Base-by-base conservation (phyloP, 177 flowering plant species). In the Vitis hybrid region DNA sequence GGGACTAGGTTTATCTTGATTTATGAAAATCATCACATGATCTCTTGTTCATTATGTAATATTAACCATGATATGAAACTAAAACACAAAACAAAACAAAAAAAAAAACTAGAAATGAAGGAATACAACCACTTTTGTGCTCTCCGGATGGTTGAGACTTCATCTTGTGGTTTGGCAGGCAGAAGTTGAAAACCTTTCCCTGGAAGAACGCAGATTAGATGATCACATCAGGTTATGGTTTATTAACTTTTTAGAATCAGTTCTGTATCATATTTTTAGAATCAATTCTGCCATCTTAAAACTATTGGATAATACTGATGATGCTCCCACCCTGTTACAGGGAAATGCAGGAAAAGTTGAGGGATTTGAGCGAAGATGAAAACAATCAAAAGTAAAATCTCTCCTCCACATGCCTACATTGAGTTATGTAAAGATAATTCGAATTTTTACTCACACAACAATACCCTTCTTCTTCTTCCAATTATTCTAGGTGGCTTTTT, bases 121-220 rank as follows among this genome's bases (percentile, higher is more conserved):
- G 12, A 11, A 6, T 12, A 14, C 15, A 14, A 15, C 17, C 12
- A 12, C n/a, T 15, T 32, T 54, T 40, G 65, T 40, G 3, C 49
- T 12, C 26, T 32, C 69, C 72, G n/a, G 18, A 23, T 15, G n/a
- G 8, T 9, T 5, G 9, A 15, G 64, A 48, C 13, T 55, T 69
- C 23, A 70, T 73, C 34, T 66, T 55, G 13, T 68, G n/a, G 54
- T 52, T 63, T 70, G 82, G 79, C 92, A 95, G 99, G 91, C 85
- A 63, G 92, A 93, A 73, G 83, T 93, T 64, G 91, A 85, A 74
- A 88, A 82, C 40, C 90, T 95, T 78, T 75, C 88, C 64, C 15
- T 86, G 74, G 91, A 91, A 78, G 99, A 93, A 74, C 87, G 65
- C 10, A 75, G 82, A 68, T 70, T 95, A 74, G 98, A 95, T 79